Conservation (phyloP, 148 eudicot genomes). For the Euryodendron excelsum region DNA sequence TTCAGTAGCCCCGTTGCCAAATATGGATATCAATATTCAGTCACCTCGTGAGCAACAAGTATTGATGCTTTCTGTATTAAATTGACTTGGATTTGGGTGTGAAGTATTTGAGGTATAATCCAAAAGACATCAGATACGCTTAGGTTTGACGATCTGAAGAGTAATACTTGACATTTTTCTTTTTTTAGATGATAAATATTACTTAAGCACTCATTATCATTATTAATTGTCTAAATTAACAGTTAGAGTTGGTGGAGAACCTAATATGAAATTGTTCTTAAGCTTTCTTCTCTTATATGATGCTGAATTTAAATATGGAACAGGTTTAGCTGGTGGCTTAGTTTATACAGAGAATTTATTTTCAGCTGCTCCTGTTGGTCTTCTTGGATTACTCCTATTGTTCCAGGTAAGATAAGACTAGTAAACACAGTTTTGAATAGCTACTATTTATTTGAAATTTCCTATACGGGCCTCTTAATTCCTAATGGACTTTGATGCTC, state of each 20-base stretch:
- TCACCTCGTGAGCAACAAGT: not conserved
- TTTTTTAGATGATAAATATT: not conserved
- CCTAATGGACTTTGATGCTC: not conserved
- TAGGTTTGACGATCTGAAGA: not conserved
- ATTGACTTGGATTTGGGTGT: not conserved
- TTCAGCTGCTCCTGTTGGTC: conserved; percentile 88
- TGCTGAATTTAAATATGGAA: conserved; percentile 13
- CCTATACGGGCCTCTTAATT: not conserved
- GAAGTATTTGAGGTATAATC: not conserved
- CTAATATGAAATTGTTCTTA: not conserved
- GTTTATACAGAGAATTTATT: conserved; percentile 64
- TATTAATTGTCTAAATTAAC: not conserved
- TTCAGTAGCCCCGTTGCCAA: too few species aligned
- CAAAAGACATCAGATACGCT: not conserved
- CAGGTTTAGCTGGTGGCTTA: conserved; percentile 83
- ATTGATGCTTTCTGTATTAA: not conserved
- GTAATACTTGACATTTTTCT: not conserved
- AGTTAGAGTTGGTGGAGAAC: not conserved
- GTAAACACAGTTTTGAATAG: not conserved
- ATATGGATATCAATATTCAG: not conserved
- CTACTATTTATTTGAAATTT: not conserved
- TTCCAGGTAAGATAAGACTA: conserved; percentile 57
- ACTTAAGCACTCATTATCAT: not conserved
- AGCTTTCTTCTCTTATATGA: not conserved
- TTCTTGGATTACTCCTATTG: conserved; percentile 78